These are phyloP conservation scores for Pugionium cornutum DNA, from an alignment of 345 rosid genomes.

Conservation along the genomic window DNA sequence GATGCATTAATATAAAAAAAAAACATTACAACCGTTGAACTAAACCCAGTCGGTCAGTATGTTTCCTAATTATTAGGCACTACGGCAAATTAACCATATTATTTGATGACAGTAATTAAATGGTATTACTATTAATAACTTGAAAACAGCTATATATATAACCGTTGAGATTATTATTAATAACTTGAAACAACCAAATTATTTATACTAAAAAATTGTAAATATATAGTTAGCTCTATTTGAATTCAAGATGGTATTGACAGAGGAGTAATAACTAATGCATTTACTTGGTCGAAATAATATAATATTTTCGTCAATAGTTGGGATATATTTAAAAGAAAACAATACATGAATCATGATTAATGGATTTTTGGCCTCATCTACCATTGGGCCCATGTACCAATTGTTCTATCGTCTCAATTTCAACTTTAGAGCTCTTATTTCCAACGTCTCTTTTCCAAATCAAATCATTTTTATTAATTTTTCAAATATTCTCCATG, in stretches of 20 bases:
- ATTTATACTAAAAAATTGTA: too few relatives aligned
- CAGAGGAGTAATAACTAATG: not conserved
- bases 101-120: not conserved
- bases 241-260: too few relatives aligned
- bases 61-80: constrained; percentile 7
- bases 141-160: constrained; percentile 22
- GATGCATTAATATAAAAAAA: not conserved
- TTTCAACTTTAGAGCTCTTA: constrained; percentile 34
- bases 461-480: constrained; percentile 11
- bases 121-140: not conserved
- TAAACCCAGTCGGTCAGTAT: constrained; percentile 1
- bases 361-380: not conserved
- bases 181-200: too few relatives aligned
- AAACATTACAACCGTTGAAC: not conserved
- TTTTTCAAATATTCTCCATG: constrained; percentile 22
- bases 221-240: too few relatives aligned
- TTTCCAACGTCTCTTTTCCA: constrained; percentile 39
- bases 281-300: not conserved
- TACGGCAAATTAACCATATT: not conserved
- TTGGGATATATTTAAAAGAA: not conserved
- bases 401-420: constrained; percentile 4
- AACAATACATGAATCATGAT: not conserved
- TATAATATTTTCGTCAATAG: not conserved
- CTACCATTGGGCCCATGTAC: constrained; percentile 32
- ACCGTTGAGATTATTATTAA: constrained; percentile 18